Evolutionary conservation across 768 basidiomycete genomes (phyloP), one percentile per base, ranked within the genome.

Genomic region (Russula sp.): DNA sequence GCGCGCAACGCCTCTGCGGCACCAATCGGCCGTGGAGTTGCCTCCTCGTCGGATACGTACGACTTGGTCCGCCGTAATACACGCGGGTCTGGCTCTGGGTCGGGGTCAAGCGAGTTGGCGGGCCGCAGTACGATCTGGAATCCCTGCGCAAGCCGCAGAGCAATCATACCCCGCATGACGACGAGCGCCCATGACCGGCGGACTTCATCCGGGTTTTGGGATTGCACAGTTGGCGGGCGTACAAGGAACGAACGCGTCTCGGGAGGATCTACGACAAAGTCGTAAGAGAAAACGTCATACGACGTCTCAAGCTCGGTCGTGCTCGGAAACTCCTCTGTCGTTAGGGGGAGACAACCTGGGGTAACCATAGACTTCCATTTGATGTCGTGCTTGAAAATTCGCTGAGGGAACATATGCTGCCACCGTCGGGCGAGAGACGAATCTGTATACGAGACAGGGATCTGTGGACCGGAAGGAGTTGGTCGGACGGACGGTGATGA

Each of bases 131-230:
- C 85, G 70, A 98, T 92, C 73, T 98, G 96, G 75, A 98, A 98
- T 24, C 95, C 95, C 74, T 98, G 94, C 14, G 90, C 86, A 14
- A 98, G 81, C 26, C 96, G 82, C 51, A 97, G 87, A 4, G 91
- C 93, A 1, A 92, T 92, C 90, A 98, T 95, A 38, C 91, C 93
- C 30, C 89, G 84, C 90, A 98, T 92, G 20, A 92, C 87, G 2
- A 81, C 83, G 26, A 90, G 74, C 0, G 89, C 91, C 87, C 88
- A 91, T 5, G 83, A 84, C 26, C 83, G 80, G 7, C 88, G 82
- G 44, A 82, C 70, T 20, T 87, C 83, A 16, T 89, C 88, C 36
- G 79, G 66, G 9, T 76, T 79, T 3, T 81, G 81, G 58, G 73
- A 79, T 36, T 76, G 72, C 22, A 76, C 63, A 44, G 75, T 76